These are phyloP conservation scores for Phyllostachys edulis DNA, from an alignment of 176 grass and related monocot genomes.

Conservation along the genomic window DNA sequence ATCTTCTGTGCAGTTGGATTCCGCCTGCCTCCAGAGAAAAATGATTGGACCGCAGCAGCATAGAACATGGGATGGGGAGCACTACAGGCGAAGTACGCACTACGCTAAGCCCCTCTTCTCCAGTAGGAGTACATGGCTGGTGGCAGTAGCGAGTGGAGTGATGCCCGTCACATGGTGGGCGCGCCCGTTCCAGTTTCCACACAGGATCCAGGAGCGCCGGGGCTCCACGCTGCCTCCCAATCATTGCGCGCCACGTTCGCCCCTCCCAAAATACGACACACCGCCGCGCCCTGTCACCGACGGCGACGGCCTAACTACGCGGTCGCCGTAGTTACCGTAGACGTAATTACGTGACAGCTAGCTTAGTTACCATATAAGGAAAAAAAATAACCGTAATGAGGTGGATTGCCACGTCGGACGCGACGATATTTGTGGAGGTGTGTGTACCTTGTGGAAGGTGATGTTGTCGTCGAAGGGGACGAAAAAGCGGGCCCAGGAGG, in stretches of 20 bases:
- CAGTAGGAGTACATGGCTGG: background rate
- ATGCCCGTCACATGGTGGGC: too few species aligned
- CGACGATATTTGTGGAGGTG: background rate
- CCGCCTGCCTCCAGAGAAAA: background rate
- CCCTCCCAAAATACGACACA: background rate
- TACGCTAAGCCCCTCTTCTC: background rate
- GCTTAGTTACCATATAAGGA: background rate
- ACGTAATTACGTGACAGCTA: background rate
- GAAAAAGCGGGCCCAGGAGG: constrained; percentile 86
- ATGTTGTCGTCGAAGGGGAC: constrained; percentile 99
- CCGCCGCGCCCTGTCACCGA: constrained; percentile 37
- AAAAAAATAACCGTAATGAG: too few species aligned
- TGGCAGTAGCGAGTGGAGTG: background rate
- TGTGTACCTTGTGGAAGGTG: constrained; percentile 95
- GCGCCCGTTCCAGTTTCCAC: background rate
- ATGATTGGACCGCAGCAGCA: background rate
- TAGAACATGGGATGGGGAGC: background rate
- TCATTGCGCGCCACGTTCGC: constrained; percentile 33
- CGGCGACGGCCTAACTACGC: constrained; percentile 30
- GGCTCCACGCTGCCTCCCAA: background rate
- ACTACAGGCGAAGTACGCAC: background rate
- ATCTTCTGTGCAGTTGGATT: constrained; percentile 21
- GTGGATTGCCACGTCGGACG: background rate
- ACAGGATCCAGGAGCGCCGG: background rate
- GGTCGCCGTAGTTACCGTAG: background rate